phyloP scores from a whole-genome alignment of 2,329 filamentous ascomycete species.

The Exophiala oligosperma region DNA sequence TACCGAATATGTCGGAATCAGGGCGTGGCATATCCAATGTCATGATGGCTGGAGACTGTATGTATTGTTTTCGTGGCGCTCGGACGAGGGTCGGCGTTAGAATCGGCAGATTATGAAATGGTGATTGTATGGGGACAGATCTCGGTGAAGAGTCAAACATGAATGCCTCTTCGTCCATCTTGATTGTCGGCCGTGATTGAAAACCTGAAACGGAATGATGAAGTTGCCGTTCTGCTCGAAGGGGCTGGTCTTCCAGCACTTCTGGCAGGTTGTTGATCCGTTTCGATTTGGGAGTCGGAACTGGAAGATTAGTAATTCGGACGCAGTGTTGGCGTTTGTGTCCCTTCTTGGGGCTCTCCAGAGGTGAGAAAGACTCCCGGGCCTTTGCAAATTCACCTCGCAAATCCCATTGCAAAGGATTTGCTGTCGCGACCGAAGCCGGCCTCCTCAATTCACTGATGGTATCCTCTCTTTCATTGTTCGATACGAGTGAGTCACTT shows the following conservation, averaged over 20 bases:
- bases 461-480: constrained; percentile 8
- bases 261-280: constrained; percentile 8
- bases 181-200: background rate
- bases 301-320: constrained; percentile 33
- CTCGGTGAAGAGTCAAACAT: constrained; percentile 3
- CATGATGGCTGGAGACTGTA: constrained; percentile 1
- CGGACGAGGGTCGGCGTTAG: constrained; percentile 13
- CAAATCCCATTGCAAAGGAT: constrained; percentile 22
- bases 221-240: background rate
- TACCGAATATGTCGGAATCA: constrained; percentile 15
- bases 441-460: constrained; percentile 16
- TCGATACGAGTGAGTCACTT: constrained; percentile 19
- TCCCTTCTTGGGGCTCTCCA: constrained; percentile 31
- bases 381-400: constrained; percentile 7
- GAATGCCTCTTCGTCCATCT: background rate
- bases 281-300: constrained; percentile 3
- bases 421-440: constrained; percentile 27
- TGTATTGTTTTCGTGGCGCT: constrained; percentile 9
- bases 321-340: constrained; percentile 46
- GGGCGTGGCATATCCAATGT: constrained; percentile 13
- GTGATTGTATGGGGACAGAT: constrained; percentile 10
- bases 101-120: constrained; percentile 16
- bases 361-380: constrained; percentile 14
- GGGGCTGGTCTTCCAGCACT: constrained; percentile 10
- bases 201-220: too few relatives aligned